phyloP scores from a whole-genome alignment of 176 grass and related monocot species.

The Oryza officinalis region DNA sequence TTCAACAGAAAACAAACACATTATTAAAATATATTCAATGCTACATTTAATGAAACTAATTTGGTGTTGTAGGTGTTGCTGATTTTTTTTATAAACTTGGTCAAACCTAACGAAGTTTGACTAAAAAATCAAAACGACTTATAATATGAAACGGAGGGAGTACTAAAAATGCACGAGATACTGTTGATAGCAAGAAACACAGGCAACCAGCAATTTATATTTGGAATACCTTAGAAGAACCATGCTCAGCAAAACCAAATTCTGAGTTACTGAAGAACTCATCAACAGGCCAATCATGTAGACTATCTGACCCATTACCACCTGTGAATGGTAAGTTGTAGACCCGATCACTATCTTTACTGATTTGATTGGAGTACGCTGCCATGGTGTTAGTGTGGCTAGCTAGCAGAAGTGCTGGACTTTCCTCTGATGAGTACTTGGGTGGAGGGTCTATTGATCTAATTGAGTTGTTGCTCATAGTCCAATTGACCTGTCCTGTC shows the following conservation, averaged over 20 bases:
- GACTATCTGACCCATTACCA: slow-evolving; percentile 37
- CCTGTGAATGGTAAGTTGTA: slow-evolving; percentile 49
- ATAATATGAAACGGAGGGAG: too few species aligned
- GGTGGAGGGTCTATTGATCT: slow-evolving; percentile 23
- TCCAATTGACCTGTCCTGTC: slow-evolving; percentile 28
- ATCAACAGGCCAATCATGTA: slow-evolving; percentile 65
- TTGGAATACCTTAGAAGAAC: slow-evolving; percentile 65
- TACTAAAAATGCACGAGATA: background rate
- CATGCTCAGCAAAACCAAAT: slow-evolving; percentile 58
- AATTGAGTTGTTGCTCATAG: slow-evolving; percentile 12
- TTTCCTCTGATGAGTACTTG: slow-evolving; percentile 32
- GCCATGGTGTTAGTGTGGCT: slow-evolving; percentile 33
- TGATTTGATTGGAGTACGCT: slow-evolving; percentile 48
- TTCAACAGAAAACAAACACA: too few species aligned
- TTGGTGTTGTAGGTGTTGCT: too few species aligned
- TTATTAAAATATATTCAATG: too few species aligned
- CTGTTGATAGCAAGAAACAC: background rate
- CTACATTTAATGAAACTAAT: too few species aligned
- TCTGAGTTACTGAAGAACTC: slow-evolving; percentile 59
- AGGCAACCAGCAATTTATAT: background rate
- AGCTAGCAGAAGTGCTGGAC: slow-evolving; percentile 32
- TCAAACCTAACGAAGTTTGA: too few species aligned
- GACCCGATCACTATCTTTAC: slow-evolving; percentile 16
- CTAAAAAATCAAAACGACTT: too few species aligned
- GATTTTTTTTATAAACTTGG: too few species aligned